These are phyloP conservation scores for Trametes sanguinea DNA, from an alignment of 768 basidiomycete species.

Conservation along the genomic window DNA sequence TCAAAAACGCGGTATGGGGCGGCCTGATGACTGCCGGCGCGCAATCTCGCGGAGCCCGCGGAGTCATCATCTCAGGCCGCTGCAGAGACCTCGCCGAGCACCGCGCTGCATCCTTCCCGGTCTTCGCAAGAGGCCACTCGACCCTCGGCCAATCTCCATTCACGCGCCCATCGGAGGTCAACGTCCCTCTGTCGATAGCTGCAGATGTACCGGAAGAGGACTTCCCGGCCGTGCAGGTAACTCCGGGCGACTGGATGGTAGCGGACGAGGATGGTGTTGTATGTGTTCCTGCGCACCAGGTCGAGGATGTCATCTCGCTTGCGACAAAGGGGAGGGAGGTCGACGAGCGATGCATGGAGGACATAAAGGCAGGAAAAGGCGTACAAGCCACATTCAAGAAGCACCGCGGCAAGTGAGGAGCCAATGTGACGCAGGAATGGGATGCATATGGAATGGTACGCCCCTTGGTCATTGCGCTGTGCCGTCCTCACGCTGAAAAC, in stretches of 20 bases:
- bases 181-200: slow-evolving; percentile 59
- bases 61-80: slow-evolving; percentile 82
- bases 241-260: slow-evolving; percentile 82
- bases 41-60: slow-evolving; percentile 63
- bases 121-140: slow-evolving; percentile 80
- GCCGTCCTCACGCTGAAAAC: no score
- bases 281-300: slow-evolving; percentile 61
- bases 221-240: slow-evolving; percentile 59
- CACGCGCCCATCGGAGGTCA: slow-evolving; percentile 76
- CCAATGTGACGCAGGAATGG: not conserved
- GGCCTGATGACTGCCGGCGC: slow-evolving; percentile 91
- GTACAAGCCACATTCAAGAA: slow-evolving; percentile 77
- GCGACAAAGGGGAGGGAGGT: slow-evolving; percentile 61
- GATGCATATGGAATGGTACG: not conserved
- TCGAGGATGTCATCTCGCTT: slow-evolving; percentile 54
- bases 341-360: slow-evolving; percentile 72
- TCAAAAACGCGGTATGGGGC: slow-evolving; percentile 88
- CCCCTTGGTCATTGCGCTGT: no score
- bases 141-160: slow-evolving; percentile 87
- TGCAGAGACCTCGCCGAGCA: slow-evolving; percentile 86
- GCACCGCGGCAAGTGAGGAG: slow-evolving; percentile 55
- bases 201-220: slow-evolving; percentile 32
- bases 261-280: slow-evolving; percentile 91
- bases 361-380: slow-evolving; percentile 74
- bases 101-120: slow-evolving; percentile 66